A percentile compares a stretch with the other conserved stretches of the same genome.
Conservation (phyloP, 2,329 filamentous ascomycete genomes). For the Arthrobotrys sphaeroides region DNA sequence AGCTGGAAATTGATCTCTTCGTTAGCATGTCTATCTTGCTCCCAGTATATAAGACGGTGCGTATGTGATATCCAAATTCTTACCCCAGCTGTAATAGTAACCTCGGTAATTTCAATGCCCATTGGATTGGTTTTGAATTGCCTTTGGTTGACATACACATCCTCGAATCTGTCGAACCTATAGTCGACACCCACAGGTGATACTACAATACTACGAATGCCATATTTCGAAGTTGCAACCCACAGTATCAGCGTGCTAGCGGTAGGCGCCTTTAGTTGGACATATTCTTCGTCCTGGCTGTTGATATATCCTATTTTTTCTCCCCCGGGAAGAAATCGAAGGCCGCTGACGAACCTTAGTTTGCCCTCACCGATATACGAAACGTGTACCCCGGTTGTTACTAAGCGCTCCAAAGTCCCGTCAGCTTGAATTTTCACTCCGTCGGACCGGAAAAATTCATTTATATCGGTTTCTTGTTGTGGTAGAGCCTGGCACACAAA, state of each 20-base stretch:
- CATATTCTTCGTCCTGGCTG: neutral
- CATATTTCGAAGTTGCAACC: constrained; percentile 16
- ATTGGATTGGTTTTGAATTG: neutral
- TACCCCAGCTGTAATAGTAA: constrained; percentile 15
- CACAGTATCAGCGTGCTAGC: neutral
- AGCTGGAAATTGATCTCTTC: neutral
- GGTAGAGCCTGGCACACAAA: neutral
- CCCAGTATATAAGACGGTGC: neutral
- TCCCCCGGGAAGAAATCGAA: constrained; percentile 21
- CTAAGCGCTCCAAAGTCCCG: neutral
- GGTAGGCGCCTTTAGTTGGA: neutral
- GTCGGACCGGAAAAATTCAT: neutral
- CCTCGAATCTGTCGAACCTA: neutral
- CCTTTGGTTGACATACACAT: constrained; percentile 7
- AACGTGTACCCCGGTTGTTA: constrained; percentile 1
- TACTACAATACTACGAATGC: constrained; percentile 1
- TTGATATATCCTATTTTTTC: constrained; percentile 26
- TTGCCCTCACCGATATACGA: constrained; percentile 25
- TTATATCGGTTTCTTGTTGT: neutral
- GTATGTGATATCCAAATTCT: neutral
- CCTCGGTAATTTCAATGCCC: constrained; percentile 1
- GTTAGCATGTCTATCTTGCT: neutral
- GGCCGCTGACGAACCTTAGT: constrained; percentile 29
- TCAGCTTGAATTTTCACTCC: neutral
- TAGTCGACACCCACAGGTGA: neutral